These are phyloP conservation scores for Microbotryomycetes sp. DNA, from an alignment of 1,284 basidiomycete genomes.

Conservation along the genomic window DNA sequence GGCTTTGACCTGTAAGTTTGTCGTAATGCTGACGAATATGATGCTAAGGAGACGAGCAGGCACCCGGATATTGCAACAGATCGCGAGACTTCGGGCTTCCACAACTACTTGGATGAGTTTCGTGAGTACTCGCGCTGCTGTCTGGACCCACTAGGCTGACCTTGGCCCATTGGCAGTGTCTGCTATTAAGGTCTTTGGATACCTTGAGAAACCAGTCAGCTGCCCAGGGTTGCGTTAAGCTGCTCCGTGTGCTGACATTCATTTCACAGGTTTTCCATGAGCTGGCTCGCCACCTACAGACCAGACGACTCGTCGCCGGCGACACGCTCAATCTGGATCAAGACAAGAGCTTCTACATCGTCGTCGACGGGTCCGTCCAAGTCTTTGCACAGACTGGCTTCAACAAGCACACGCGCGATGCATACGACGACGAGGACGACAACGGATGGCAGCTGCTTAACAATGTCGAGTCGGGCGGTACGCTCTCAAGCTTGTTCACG, in stretches of 20 bases:
- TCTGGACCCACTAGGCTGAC: background rate
- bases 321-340: slow-evolving; percentile 79
- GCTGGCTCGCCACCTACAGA: slow-evolving; percentile 84
- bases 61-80: slow-evolving; percentile 78
- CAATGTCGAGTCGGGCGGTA: slow-evolving; percentile 89
- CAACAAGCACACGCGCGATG: slow-evolving; percentile 41
- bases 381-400: slow-evolving; percentile 58
- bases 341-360: slow-evolving; percentile 91
- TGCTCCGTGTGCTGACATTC: background rate
- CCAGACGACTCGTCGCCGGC: slow-evolving; percentile 79
- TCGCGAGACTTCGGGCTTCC: slow-evolving; percentile 66
- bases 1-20: slow-evolving; percentile 12
- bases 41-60: slow-evolving; percentile 58
- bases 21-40: slow-evolving; percentile 40
- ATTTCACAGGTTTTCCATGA: slow-evolving; percentile 77
- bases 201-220: slow-evolving; percentile 82
- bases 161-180: slow-evolving; percentile 47
- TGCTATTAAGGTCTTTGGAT: slow-evolving; percentile 89
- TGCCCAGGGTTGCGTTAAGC: background rate
- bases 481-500: slow-evolving; percentile 89
- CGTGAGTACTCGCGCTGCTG: slow-evolving; percentile 28
- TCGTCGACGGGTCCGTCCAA: slow-evolving; percentile 72
- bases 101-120: slow-evolving; percentile 93
- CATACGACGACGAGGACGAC: slow-evolving; percentile 69
- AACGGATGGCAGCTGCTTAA: slow-evolving; percentile 91